A percentile compares a stretch with the other conserved stretches of the same genome.
Evolutionary conservation across 1,284 basidiomycete genomes (phyloP).

Genomic region (Cryptococcus wingfieldii): DNA sequence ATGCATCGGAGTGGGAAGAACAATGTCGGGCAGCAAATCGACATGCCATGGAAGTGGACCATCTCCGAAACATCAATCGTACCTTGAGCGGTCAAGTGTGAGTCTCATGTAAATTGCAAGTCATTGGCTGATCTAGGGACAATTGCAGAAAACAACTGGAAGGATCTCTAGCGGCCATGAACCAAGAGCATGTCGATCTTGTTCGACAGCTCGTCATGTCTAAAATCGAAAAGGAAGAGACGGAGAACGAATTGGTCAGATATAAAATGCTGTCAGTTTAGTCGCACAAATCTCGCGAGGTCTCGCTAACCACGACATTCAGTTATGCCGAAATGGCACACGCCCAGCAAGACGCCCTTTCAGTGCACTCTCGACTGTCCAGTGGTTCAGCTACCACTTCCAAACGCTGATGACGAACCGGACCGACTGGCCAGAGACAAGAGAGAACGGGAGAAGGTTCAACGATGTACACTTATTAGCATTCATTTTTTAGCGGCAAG

Average conservation of each 20-base stretch:
- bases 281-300: not conserved
- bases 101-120: slow-evolving; percentile 39
- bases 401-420: too few relatives aligned
- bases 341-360: slow-evolving; percentile 68
- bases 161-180: slow-evolving; percentile 65
- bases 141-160: slow-evolving; percentile 69
- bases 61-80: slow-evolving; percentile 70
- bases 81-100: slow-evolving; percentile 73
- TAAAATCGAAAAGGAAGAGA: slow-evolving; percentile 79
- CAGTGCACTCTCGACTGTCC: slow-evolving; percentile 17
- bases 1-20: slow-evolving; percentile 81
- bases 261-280: slow-evolving; percentile 77
- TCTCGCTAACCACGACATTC: not conserved
- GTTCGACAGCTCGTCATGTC: slow-evolving; percentile 85
- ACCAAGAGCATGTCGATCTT: slow-evolving; percentile 48
- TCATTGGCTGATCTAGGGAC: not conserved
- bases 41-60: slow-evolving; percentile 69
- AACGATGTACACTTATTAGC: not conserved
- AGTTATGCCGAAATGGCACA: slow-evolving; percentile 89
- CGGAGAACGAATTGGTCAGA: slow-evolving; percentile 82
- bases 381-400: not conserved
- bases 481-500: not conserved
- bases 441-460: not conserved
- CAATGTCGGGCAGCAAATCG: slow-evolving; percentile 63
- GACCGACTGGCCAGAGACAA: too few relatives aligned